Evolutionary conservation across 352 stramenopile genomes (phyloP), one percentile per base, ranked within the genome.

Genomic region (Sclerospora graminicola): DNA sequence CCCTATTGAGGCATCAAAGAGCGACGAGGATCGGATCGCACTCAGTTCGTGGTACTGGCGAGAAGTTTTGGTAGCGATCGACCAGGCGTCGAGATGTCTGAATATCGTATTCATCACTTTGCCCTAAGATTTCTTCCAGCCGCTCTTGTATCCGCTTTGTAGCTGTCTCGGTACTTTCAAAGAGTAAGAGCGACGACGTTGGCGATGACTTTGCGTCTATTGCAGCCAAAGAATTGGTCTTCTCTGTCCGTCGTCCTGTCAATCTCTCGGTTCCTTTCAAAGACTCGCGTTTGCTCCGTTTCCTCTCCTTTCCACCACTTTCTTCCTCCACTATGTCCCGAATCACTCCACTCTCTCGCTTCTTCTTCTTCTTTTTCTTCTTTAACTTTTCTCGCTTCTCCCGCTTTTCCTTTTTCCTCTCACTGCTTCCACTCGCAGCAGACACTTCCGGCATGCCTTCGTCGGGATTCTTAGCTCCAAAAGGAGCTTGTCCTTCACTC

Each of bases 31-130:
- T 16, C 23, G 5, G 15, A 5, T 6, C 13, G n/a, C 35, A 20
- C 9, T 24, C 15, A 41, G n/a, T 8, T 15, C 28, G 23, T 26
- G 3, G 21, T 52, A 24, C 31, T 50, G n/a, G 55, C 42, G 9
- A 18, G 37, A 29, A 55, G 62, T 18, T 23, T 52, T 13, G 50
- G 50, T 16, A 47, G 19, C 8, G 43, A 45, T 38, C 44, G 38
- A 10, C 40, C 61, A 34, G 18, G 13, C 13, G 20, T 45, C 18
- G 41, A 56, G 2, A 43, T 39, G 16, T 67, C 60, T 0, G 55
- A 65, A 13, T n/a, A n/a, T 82, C 68, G 3, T 69, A 65, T 3
- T 82, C 69, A 33, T 82, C 69, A 16, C 69, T 82, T 35, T 75
- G 53, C 0, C 66, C 66, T 13, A 79, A 54, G 13, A 51, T 66